A percentile compares a stretch with the other conserved stretches of the same genome.
Evolutionary conservation across 257 asterid species (phyloP).

Genomic region (Nicotiana obtusifolia): DNA sequence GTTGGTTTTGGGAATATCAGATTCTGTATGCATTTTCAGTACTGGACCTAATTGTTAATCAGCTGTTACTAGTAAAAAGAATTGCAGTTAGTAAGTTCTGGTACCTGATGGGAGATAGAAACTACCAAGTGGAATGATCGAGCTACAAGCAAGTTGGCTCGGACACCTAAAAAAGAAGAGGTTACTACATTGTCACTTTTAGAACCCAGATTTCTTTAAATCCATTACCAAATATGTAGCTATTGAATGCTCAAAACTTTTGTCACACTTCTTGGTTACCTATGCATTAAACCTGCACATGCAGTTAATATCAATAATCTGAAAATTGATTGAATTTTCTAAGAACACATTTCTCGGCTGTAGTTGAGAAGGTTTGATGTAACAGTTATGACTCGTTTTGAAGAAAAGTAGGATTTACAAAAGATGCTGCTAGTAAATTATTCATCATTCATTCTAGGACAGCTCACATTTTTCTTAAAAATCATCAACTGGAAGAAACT

Average conservation of each 20-base stretch:
- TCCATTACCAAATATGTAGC: not conserved
- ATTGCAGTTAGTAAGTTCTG: not conserved
- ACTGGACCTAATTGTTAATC: not conserved
- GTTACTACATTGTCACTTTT: not conserved
- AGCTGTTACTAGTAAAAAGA: not conserved
- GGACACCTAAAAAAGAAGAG: not conserved
- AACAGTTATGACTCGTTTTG: not conserved
- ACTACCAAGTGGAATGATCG: not conserved
- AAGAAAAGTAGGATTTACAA: not conserved
- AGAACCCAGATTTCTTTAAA: not conserved
- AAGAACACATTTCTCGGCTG: not conserved
- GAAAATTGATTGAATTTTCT: not conserved
- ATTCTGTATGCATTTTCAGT: not conserved
- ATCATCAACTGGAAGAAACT: not conserved
- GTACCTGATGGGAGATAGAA: not conserved
- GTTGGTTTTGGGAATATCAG: not conserved
- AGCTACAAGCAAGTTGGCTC: not conserved
- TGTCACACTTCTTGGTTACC: not conserved
- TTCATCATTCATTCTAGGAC: not conserved
- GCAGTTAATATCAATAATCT: not conserved
- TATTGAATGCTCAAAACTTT: not conserved
- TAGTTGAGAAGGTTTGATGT: not conserved
- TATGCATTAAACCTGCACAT: not conserved
- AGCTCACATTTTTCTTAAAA: not conserved
- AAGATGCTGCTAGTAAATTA: not conserved